Percentiles rank a stretch among this genome's conserved stretches.
Evolutionary conservation across 176 grass and related monocot genomes (phyloP).

Genomic region (Sorghum bicolor): Sorghum_bicolor_NCBIv3 NC_012870.2:5998501-5999000

Average conservation of each 20-base stretch:
- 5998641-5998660: slow-evolving; percentile 65
- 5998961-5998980: slow-evolving; percentile 37
- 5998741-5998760: slow-evolving; percentile 25
- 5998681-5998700: slow-evolving; percentile 6
- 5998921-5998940: slow-evolving; percentile 27
- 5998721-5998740: slow-evolving; percentile 29
- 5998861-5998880: slow-evolving; percentile 45
- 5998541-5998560: slow-evolving; percentile 50
- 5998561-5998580: slow-evolving; percentile 40
- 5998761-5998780: slow-evolving; percentile 26
- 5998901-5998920: slow-evolving; percentile 36
- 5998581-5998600: slow-evolving; percentile 78
- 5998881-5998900: slow-evolving; percentile 37
- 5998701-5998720: slow-evolving; percentile 22
- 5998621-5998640: slow-evolving; percentile 53
- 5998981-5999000: neutral
- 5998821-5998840: slow-evolving; percentile 41
- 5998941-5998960: slow-evolving; percentile 41
- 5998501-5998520: slow-evolving; percentile 82
- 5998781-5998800: slow-evolving; percentile 38
- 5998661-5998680: slow-evolving; percentile 21
- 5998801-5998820: slow-evolving; percentile 28
- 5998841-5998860: slow-evolving; percentile 37
- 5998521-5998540: slow-evolving; percentile 57
- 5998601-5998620: slow-evolving; percentile 61